Evolutionary conservation across 2,329 filamentous ascomycete species (phyloP), one percentile per base, ranked within the genome.

Genomic region (Sordariomycetes sp.): DNA sequence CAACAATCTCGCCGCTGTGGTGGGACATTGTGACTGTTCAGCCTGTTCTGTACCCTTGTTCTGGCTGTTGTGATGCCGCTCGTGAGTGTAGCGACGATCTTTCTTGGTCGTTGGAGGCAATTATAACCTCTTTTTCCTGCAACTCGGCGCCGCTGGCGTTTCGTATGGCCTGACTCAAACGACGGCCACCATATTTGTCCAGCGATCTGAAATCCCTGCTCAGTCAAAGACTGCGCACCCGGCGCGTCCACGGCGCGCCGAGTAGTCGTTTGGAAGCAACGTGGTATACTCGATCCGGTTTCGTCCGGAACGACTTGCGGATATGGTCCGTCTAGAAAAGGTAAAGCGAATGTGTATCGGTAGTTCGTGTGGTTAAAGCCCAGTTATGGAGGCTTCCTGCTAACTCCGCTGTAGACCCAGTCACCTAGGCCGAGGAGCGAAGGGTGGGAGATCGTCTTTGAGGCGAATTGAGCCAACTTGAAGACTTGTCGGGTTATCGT

Each of bases 351-450:
- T 12, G 14, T 6, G 27, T 8, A 16, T 20, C 21, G 8, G 21
- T 15, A 26, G 15, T 11, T 21, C 8, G 17, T 39, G 36, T 41
- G 41, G 48, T 42, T 30, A 33, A 39, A 39, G 37, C 30, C 46
- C 47, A 90, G 67, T 95, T 96, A 96, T 73, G 90, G 90, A 60
- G 92, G 90, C 68, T 94, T 90, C 72, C 87, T 92, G 72, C 92
- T 86, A 70, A 87, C 85, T 82, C 90, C 88, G 72, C 80, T 80
- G 64, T 90, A 90, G 79, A 93, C 87, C 87, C 87, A 86, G 72
- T 80, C 79, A 60, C 80, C 79, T 65, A 87, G 90, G 72, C 86
- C 86, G 62, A 90, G 81, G 69, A 94, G 85, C 76, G 86, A 88
- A 54, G 82, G 71, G 67, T 82, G 81, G 62, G 79, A 81, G 61